Evolutionary conservation across 495 filamentous ascomycete species (phyloP).

Genomic region (Aspergillus ostianus): DNA sequence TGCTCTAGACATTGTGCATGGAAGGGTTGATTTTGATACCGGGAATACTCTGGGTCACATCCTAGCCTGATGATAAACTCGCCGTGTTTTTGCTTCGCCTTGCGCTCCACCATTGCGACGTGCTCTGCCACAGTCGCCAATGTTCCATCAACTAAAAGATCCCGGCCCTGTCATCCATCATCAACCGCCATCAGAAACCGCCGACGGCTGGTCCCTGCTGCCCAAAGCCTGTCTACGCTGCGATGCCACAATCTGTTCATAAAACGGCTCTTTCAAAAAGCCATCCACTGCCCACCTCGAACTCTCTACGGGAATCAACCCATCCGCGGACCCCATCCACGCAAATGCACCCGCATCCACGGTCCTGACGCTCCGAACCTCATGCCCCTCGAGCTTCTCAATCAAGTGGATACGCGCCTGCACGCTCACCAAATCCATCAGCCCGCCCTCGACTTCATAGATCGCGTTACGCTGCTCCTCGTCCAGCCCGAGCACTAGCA

Average conservation of each 20-base stretch:
- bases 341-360: slow-evolving; percentile 27
- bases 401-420: slow-evolving; percentile 22
- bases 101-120: too few relatives aligned
- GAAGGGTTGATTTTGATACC: too few relatives aligned
- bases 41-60: not conserved
- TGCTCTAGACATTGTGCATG: not conserved
- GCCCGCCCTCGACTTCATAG: slow-evolving; percentile 24
- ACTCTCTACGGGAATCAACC: slow-evolving; percentile 13
- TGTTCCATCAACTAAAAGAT: not conserved
- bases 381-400: slow-evolving; percentile 2
- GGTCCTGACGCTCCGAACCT: slow-evolving; percentile 11
- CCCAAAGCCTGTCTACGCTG: slow-evolving; percentile 14
- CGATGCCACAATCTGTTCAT: slow-evolving; percentile 21
- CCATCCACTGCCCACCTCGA: slow-evolving; percentile 19
- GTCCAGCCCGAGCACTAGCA: slow-evolving; percentile 30
- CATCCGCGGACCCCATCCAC: slow-evolving; percentile 16
- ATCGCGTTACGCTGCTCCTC: slow-evolving; percentile 23
- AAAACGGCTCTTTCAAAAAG: slow-evolving; percentile 22
- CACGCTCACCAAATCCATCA: slow-evolving; percentile 22
- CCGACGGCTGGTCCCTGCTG: not conserved
- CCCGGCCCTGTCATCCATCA: not conserved
- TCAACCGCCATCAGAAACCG: not conserved
- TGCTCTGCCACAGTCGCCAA: too few relatives aligned
- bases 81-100: too few relatives aligned
- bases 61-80: not conserved